Evolutionary conservation across 352 stramenopile species (phyloP), one percentile per base, ranked within the genome.

Genomic region (Pythium sukuiense): DNA sequence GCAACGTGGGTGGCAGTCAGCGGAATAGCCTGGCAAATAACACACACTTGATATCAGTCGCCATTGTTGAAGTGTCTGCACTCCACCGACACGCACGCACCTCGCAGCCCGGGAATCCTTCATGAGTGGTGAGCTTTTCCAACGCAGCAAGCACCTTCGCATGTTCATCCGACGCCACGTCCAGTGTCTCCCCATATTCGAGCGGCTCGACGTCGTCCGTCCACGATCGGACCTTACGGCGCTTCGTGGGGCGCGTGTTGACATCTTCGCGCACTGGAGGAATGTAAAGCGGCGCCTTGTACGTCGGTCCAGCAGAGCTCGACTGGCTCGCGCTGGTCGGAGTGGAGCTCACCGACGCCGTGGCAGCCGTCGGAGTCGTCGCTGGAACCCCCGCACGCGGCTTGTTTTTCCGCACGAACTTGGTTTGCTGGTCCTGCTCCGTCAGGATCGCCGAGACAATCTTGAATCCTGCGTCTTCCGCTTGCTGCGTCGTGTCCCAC

Each of bases 221-320:
- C 87, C 87, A 96, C 49, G 87, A 90, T 12, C 87, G 85, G 49
- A 96, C 93, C 79, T 96, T 96, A 33, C 87, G 85, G 32, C 85
- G 83, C 70, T 96, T 96, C 0, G 84, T 63, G 24, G 80, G 75
- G 24, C 82, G 82, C 6, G 26, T 55, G 62, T 71, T 82, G 26
- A 78, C 65, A 3, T 89, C 78, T 41, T 81, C 72, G 7, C 77
- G 82, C 61, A 86, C 70, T 24, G 85, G 80, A 26, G 80, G 83
- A 59, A 86, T 89, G 64, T 93, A 89, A 54, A 89, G 74, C 12
- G 85, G 81, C 9, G 87, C 73, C 63, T 85, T 90, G 69, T 93
- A 94, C 33, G 79, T 77, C 4, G 85, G 85, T 27, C 35, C 41
- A 11, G 56, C 8, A 2, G 56, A 0, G 6, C 9, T 53, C 11